A percentile compares a stretch with the other conserved stretches of the same genome.
phyloP scores from a whole-genome alignment of 179 eudicot species.

The Corrigiola litoralis region DNA sequence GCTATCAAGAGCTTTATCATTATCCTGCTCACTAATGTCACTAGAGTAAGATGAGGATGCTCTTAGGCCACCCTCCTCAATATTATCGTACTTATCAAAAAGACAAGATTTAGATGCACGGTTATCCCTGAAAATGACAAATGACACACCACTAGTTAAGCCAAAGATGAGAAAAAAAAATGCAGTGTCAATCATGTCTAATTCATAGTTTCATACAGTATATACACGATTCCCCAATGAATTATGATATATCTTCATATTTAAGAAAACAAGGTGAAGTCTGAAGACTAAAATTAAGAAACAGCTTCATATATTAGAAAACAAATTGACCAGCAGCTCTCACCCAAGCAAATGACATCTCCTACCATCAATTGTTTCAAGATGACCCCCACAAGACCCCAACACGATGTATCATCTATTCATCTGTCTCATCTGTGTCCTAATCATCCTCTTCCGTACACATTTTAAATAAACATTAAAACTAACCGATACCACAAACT shows the following conservation, averaged over 20 bases:
- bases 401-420: too few species aligned
- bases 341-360: neutral
- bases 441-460: too few species aligned
- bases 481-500: too few species aligned
- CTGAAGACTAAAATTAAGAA: neutral
- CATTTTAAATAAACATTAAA: too few species aligned
- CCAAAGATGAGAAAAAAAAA: neutral
- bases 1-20: constrained; percentile 40
- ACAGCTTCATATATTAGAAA: neutral
- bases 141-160: neutral
- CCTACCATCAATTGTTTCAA: neutral
- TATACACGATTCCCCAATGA: neutral
- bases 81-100: constrained; percentile 26
- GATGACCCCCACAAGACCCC: neutral
- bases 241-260: neutral
- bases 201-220: neutral
- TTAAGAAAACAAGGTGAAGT: neutral
- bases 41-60: constrained; percentile 41
- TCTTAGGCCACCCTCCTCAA: constrained; percentile 44
- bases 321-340: neutral
- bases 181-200: neutral
- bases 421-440: too few species aligned
- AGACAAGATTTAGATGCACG: constrained; percentile 32
- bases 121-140: constrained; percentile 25
- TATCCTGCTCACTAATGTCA: constrained; percentile 38